Evolutionary conservation across 2,329 filamentous ascomycete species (phyloP), one percentile per base, ranked within the genome.

Genomic region (Juglanconis oblonga): DNA sequence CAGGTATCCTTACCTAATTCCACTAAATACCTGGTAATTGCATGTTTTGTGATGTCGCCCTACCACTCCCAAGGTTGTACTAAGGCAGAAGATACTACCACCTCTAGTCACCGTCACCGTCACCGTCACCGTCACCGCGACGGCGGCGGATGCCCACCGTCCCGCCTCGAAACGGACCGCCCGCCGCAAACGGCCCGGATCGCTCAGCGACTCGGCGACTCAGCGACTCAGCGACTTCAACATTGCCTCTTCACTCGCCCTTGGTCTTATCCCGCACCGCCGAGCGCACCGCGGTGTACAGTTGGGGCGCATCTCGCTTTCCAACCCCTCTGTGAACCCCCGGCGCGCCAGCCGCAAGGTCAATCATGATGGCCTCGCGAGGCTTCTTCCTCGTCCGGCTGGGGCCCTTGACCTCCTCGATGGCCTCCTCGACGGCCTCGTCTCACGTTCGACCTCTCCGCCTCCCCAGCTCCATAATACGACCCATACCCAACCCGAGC

Each of bases 361-460:
- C 31, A 7, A 2, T n/a, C 29, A 36, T 45, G 10, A 62, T 62
- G 61, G 61, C 61, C 51, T 51, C 35, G 42, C 53, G 49, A 57
- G 40, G 48, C 38, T 44, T 60, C 33, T 50, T 14, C 38, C 42
- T 42, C 50, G 17, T 42, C 38, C 31, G 51, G 14, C 50, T 52
- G n/a, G 35, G 4, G 31, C 33, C n/a, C 17, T 17, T 55, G 17
- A 24, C 17, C 17, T 24, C 17, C 17, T 24, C 17, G 17, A 24
- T 24, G 17, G 17, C 17, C 29, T 24, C 44, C 45, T 29, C 60
- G 13, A 45, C 44, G 32, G 35, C 33, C 35, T 29, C 31, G 10
- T 6, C n/a, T 32, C 36, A 44, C 11, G 2, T 31, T 3, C 42
- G n/a, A 14, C n/a, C 11, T 24, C 31, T 31, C 33, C 48, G 36